A percentile compares a stretch with the other conserved stretches of the same genome.
phyloP scores from a whole-genome alignment of 257 asterid genomes.

The Nicotiana sylvestris region DNA sequence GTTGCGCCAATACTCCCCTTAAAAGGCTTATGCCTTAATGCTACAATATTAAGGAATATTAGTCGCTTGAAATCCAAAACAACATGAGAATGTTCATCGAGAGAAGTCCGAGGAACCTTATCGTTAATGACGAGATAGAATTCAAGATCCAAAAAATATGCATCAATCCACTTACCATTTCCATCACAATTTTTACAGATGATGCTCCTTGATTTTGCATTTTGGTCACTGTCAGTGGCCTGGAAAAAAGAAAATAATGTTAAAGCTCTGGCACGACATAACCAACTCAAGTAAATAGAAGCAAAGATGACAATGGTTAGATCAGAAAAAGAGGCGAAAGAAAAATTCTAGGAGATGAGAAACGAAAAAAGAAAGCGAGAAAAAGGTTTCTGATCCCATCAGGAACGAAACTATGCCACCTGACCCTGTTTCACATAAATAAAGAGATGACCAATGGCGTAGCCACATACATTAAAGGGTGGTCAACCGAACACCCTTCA shows the following conservation, averaged over 20 bases:
- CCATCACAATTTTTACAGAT: slow-evolving; percentile 34
- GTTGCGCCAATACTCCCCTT: too few relatives aligned
- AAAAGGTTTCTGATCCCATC: not conserved
- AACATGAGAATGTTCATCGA: not conserved
- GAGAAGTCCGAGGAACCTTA: not conserved
- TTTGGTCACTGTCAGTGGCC: slow-evolving; percentile 19
- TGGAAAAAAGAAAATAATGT: slow-evolving; percentile 6
- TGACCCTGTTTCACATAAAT: not conserved
- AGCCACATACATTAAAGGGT: too few relatives aligned
- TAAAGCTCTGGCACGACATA: not conserved
- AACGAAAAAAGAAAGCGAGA: not conserved
- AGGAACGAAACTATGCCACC: not conserved
- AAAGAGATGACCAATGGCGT: too few relatives aligned
- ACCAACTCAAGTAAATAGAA: not conserved
- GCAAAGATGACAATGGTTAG: not conserved
- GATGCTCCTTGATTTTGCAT: slow-evolving; percentile 25
- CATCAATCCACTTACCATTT: slow-evolving; percentile 26
- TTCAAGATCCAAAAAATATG: not conserved
- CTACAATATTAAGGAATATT: not conserved
- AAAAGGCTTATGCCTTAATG: too few relatives aligned
- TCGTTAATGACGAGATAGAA: not conserved
- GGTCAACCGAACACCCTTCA: too few relatives aligned
- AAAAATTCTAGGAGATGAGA: not conserved
- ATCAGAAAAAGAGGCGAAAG: not conserved
- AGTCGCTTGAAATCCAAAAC: not conserved